Evolutionary conservation across 805 yeast genomes (phyloP).

Genomic region (Starmera amethionina): DNA sequence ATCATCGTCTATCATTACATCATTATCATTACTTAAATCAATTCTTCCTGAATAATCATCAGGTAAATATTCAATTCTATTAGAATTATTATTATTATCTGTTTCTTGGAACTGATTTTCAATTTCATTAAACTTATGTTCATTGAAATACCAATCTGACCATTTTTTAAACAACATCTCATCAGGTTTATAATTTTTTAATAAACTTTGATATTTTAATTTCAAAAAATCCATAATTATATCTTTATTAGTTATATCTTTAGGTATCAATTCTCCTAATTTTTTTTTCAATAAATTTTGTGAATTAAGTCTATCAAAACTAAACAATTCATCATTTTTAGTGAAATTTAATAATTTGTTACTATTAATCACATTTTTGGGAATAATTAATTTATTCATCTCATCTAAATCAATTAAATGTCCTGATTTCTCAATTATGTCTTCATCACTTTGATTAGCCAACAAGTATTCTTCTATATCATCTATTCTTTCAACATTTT

Average conservation of each 20-base stretch:
- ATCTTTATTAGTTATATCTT: conserved; percentile 11
- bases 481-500: conserved; percentile 6
- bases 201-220: conserved; percentile 17
- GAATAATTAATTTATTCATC: conserved; percentile 4
- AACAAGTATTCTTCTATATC: conserved; percentile 10
- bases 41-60: conserved; percentile 1
- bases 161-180: conserved; percentile 16
- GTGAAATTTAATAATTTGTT: neutral
- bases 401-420: conserved; percentile 3
- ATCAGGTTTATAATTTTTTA: conserved; percentile 12
- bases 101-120: too few species aligned
- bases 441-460: conserved; percentile 10
- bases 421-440: conserved; percentile 4
- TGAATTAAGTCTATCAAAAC: conserved; percentile 4
- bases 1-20: conserved; percentile 6
- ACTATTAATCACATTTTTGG: neutral
- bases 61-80: conserved; percentile 1
- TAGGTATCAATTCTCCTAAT: neutral
- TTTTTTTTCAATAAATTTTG: conserved; percentile 1
- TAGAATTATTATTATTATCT: neutral
- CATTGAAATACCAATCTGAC: conserved; percentile 20
- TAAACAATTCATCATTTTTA: conserved; percentile 1
- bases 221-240: conserved; percentile 17
- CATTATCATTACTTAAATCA: conserved; percentile 1
- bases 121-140: conserved; percentile 6